Percentiles rank a stretch among this genome's conserved stretches.
phyloP scores from a whole-genome alignment of 1,139 yeast species.

The Torulaspora pretoriensis region DNA sequence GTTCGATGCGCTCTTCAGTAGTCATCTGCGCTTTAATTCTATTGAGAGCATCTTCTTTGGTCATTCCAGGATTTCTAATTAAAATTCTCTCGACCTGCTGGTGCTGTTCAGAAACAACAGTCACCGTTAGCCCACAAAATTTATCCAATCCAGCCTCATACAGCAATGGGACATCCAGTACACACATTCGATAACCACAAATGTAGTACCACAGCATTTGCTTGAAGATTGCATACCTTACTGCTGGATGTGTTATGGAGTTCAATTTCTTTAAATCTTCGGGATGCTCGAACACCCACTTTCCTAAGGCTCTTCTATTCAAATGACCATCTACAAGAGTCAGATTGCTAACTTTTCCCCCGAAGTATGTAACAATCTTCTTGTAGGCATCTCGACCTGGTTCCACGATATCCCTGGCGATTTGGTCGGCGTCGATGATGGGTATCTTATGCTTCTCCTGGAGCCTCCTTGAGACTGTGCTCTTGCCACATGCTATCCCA shows the following conservation, averaged over 20 bases:
- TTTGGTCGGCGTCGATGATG: conserved; percentile 82
- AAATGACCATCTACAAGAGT: conserved; percentile 49
- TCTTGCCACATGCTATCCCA: conserved; percentile 93
- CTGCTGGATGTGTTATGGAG: conserved; percentile 84
- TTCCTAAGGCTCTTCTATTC: conserved; percentile 72
- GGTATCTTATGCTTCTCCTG: conserved; percentile 50
- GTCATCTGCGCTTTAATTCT: conserved; percentile 79
- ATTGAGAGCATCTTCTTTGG: conserved; percentile 61
- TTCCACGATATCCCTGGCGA: conserved; percentile 79
- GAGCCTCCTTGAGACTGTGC: conserved; percentile 72
- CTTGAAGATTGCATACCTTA: conserved; percentile 60
- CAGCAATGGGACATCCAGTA: conserved; percentile 84
- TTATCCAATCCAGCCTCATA: conserved; percentile 73
- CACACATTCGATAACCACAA: conserved; percentile 49
- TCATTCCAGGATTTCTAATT: conserved; percentile 62
- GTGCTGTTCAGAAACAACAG: conserved; percentile 56
- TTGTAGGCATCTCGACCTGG: conserved; percentile 75
- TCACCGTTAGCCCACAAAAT: conserved; percentile 67
- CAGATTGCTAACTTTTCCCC: conserved; percentile 51
- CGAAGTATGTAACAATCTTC: conserved; percentile 59
- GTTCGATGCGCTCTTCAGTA: conserved; percentile 49
- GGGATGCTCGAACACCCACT: conserved; percentile 67
- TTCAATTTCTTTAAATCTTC: conserved; percentile 57
- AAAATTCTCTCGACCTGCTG: conserved; percentile 61
- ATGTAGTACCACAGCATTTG: conserved; percentile 58